Conservation (phyloP, 495 filamentous ascomycete species). For the Lasiosphaeria ovina region DNA sequence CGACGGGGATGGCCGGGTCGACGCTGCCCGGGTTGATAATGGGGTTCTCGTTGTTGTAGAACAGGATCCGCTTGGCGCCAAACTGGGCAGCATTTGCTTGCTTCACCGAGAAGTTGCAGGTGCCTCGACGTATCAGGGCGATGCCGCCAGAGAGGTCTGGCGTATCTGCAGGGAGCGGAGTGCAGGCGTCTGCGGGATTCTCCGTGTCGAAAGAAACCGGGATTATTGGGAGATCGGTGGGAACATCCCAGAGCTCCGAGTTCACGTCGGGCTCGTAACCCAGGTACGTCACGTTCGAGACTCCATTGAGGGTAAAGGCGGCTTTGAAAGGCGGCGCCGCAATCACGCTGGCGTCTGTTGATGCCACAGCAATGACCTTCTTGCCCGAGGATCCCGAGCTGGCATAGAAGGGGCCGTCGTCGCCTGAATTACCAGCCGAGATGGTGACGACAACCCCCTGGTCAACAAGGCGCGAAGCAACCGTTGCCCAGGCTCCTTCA, state of each 20-base stretch:
- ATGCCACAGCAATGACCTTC: slow-evolving; percentile 30
- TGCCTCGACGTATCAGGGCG: slow-evolving; percentile 38
- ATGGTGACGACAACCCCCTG: slow-evolving; percentile 34
- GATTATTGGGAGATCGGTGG: slow-evolving; percentile 20
- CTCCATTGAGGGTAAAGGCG: slow-evolving; percentile 27
- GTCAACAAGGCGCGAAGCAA: slow-evolving; percentile 33
- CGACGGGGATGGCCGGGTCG: slow-evolving; percentile 19
- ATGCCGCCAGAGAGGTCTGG: slow-evolving; percentile 40
- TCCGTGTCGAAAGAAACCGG: slow-evolving; percentile 24
- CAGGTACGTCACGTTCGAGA: slow-evolving; percentile 23
- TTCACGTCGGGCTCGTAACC: slow-evolving; percentile 24
- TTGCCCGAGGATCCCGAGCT: slow-evolving; percentile 32
- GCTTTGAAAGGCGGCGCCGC: slow-evolving; percentile 30
- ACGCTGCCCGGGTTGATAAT: slow-evolving; percentile 15
- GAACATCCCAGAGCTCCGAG: slow-evolving; percentile 17
- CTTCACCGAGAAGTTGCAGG: slow-evolving; percentile 23
- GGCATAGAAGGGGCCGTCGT: slow-evolving; percentile 30
- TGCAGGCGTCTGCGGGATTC: slow-evolving; percentile 24
- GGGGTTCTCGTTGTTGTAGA: slow-evolving; percentile 26
- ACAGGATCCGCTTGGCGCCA: slow-evolving; percentile 29
- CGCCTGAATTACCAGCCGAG: slow-evolving; percentile 35
- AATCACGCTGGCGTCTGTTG: slow-evolving; percentile 23
- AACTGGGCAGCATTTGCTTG: slow-evolving; percentile 25
- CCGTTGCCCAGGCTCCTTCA: slow-evolving; percentile 32
- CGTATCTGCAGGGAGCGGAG: slow-evolving; percentile 21